These are phyloP conservation scores for Talaromyces sp. DNA, from an alignment of 2,329 filamentous ascomycete species.

Conservation along the genomic window DNA sequence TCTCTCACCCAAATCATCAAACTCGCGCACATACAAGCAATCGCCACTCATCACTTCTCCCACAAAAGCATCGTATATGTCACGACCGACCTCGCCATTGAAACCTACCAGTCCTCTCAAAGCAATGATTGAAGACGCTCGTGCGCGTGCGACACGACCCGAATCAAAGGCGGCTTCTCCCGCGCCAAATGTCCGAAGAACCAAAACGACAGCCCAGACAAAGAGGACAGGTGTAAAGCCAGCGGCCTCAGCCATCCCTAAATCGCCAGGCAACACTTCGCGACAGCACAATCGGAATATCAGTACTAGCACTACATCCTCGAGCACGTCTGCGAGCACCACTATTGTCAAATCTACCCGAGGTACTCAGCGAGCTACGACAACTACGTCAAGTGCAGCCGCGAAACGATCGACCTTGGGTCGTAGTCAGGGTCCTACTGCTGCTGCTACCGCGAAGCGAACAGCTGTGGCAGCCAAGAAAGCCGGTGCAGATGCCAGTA, in stretches of 20 bases:
- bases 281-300: slow-evolving; percentile 39
- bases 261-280: slow-evolving; percentile 33
- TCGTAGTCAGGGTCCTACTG: slow-evolving; percentile 30
- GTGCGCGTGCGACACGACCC: slow-evolving; percentile 27
- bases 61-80: slow-evolving; percentile 48
- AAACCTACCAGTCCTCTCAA: slow-evolving; percentile 51
- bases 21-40: slow-evolving; percentile 66
- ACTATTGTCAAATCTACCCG: slow-evolving; percentile 35
- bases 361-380: slow-evolving; percentile 12
- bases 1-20: slow-evolving; percentile 78
- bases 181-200: slow-evolving; percentile 22
- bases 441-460: slow-evolving; percentile 35
- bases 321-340: slow-evolving; percentile 38
- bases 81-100: slow-evolving; percentile 60
- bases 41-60: slow-evolving; percentile 49
- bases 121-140: slow-evolving; percentile 24
- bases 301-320: slow-evolving; percentile 34
- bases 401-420: slow-evolving; percentile 31
- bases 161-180: slow-evolving; percentile 13
- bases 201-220: slow-evolving; percentile 16
- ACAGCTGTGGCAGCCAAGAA: slow-evolving; percentile 33
- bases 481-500: slow-evolving; percentile 31
- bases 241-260: slow-evolving; percentile 24
- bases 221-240: slow-evolving; percentile 29
- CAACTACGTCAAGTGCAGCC: slow-evolving; percentile 22